These are phyloP conservation scores for Boletus rubropictus DNA, from an alignment of 768 basidiomycete species.

Conservation along the genomic window DNA sequence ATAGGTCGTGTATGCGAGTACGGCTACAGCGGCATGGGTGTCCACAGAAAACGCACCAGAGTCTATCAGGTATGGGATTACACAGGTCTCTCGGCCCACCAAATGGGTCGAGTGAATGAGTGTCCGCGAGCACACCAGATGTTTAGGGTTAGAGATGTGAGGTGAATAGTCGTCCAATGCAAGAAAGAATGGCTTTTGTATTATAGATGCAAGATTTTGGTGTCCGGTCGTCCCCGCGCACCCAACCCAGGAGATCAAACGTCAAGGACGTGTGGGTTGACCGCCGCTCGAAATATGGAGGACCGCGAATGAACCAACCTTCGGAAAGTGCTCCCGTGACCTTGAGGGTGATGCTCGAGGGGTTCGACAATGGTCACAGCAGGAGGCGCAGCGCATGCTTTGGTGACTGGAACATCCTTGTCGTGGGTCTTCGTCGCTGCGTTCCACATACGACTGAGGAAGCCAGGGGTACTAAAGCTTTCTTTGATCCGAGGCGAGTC, in stretches of 20 bases:
- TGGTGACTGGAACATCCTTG: conserved; percentile 17
- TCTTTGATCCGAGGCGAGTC: conserved; percentile 26
- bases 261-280: conserved; percentile 23
- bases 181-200: conserved; percentile 17
- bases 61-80: conserved; percentile 3
- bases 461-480: conserved; percentile 42
- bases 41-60: conserved; percentile 23
- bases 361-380: conserved; percentile 26
- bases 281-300: conserved; percentile 36
- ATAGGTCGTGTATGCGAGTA: conserved; percentile 20
- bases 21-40: conserved; percentile 23
- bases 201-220: conserved; percentile 21
- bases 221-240: conserved; percentile 19
- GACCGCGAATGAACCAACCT: conserved; percentile 43
- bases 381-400: conserved; percentile 8
- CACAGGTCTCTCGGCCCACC: neutral
- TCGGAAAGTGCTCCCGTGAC: conserved; percentile 34
- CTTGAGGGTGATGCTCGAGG: conserved; percentile 20
- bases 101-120: conserved; percentile 6
- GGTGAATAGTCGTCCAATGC: conserved; percentile 14
- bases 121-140: conserved; percentile 22
- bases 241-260: conserved; percentile 15
- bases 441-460: conserved; percentile 74
- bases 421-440: conserved; percentile 45
- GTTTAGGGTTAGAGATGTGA: conserved; percentile 27